Conservation (phyloP, 345 rosid species). For the Syzygium jambos region DNA sequence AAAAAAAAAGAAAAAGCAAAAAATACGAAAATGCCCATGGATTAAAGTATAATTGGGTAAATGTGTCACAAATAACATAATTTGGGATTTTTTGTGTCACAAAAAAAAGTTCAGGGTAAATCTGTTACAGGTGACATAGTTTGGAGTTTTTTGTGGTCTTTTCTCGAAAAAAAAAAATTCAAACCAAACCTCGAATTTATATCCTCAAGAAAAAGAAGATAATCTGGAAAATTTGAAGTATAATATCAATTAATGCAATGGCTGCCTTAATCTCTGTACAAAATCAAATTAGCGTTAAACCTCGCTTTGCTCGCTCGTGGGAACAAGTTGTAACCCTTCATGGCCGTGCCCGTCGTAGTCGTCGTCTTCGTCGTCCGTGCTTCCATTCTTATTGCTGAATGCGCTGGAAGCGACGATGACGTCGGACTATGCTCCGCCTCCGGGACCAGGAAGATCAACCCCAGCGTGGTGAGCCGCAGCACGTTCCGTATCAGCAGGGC, state of each 20-base stretch:
- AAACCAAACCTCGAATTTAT: no score
- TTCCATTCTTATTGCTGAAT: background rate
- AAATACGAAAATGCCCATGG: no score
- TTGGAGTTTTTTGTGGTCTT: no score
- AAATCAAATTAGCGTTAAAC: background rate
- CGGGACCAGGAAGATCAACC: background rate
- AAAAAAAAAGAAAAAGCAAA: no score
- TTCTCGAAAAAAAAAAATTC: no score
- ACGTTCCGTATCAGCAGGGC: conserved; percentile 49
- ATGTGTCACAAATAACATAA: no score
- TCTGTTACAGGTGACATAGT: no score
- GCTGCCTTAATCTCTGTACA: background rate
- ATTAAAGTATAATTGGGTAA: no score
- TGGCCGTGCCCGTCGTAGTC: background rate
- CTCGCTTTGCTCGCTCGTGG: background rate
- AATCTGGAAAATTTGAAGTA: accelerated
- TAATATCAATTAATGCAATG: background rate
- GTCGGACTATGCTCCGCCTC: conserved; percentile 35
- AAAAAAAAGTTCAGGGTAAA: no score
- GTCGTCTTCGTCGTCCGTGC: accelerated
- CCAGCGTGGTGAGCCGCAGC: conserved; percentile 46
- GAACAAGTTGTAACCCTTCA: background rate
- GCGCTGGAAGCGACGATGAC: background rate
- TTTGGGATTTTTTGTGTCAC: no score
- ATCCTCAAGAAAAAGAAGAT: no score